Evolutionary conservation across 2,329 filamentous ascomycete species (phyloP).

Genomic region (Cercospora brassicicola): DNA sequence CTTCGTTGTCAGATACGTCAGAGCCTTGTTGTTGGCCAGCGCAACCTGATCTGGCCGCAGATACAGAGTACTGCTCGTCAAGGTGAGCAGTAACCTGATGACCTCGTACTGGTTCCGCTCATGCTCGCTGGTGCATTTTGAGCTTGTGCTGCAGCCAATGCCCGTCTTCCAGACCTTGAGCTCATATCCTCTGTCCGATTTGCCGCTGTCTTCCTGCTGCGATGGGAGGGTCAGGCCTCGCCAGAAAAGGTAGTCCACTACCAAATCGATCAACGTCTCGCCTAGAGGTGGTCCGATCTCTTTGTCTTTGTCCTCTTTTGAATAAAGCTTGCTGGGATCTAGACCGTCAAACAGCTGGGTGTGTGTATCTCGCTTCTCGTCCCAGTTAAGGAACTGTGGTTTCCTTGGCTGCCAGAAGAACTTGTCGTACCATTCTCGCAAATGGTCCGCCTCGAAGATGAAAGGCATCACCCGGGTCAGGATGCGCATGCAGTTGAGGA

Average conservation of each 20-base stretch:
- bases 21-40: slow-evolving; percentile 74
- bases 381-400: slow-evolving; percentile 31
- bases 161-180: slow-evolving; percentile 98
- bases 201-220: slow-evolving; percentile 30
- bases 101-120: slow-evolving; percentile 93
- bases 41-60: slow-evolving; percentile 76
- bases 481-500: slow-evolving; percentile 91
- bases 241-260: slow-evolving; percentile 88
- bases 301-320: slow-evolving; percentile 46
- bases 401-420: slow-evolving; percentile 74
- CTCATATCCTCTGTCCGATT: slow-evolving; percentile 59
- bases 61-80: slow-evolving; percentile 92
- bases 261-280: slow-evolving; percentile 86
- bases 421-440: slow-evolving; percentile 81
- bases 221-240: slow-evolving; percentile 79
- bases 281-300: slow-evolving; percentile 84
- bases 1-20: slow-evolving; percentile 86
- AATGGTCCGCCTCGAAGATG: slow-evolving; percentile 81
- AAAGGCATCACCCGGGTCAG: slow-evolving; percentile 87
- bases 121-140: slow-evolving; percentile 84
- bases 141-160: slow-evolving; percentile 87
- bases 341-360: slow-evolving; percentile 40
- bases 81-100: slow-evolving; percentile 76
- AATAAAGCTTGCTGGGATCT: slow-evolving; percentile 52
- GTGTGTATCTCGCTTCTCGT: slow-evolving; percentile 29